These are phyloP conservation scores for Tympanopsis confertula DNA, from an alignment of 2,329 filamentous ascomycete species.

Conservation along the genomic window DNA sequence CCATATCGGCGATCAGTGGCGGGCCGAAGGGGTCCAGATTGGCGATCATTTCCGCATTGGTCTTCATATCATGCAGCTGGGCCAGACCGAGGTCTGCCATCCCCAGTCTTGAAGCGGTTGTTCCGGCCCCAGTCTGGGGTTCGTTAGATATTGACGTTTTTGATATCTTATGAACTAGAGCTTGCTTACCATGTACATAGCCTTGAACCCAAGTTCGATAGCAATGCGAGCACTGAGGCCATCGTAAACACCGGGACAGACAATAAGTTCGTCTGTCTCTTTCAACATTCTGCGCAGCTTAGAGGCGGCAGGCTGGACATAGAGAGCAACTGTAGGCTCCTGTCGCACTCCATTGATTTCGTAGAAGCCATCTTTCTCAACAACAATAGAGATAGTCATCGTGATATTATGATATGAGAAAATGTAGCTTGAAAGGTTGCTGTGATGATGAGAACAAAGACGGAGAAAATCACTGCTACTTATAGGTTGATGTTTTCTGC, in stretches of 20 bases:
- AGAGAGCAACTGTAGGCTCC: conserved; percentile 14
- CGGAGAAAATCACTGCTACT: too few species aligned
- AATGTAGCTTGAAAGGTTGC: not conserved
- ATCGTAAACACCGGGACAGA: conserved; percentile 35
- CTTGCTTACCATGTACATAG: conserved; percentile 35
- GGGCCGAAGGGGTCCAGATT: conserved; percentile 33
- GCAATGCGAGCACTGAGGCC: conserved; percentile 34
- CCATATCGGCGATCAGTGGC: conserved; percentile 37
- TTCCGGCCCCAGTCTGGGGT: conserved; percentile 35
- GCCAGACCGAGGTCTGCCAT: conserved; percentile 36
- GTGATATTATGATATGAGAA: conserved; percentile 2
- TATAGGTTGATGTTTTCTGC: too few species aligned
- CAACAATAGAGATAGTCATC: conserved; percentile 17
- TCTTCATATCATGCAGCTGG: conserved; percentile 36
- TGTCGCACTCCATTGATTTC: conserved; percentile 15
- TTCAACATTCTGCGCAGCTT: conserved; percentile 17
- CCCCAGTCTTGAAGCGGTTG: conserved; percentile 31
- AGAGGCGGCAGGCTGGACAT: conserved; percentile 6
- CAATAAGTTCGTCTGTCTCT: conserved; percentile 21
- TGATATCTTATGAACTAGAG: too few species aligned
- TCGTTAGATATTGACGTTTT: too few species aligned
- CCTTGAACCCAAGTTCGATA: conserved; percentile 32
- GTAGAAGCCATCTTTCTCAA: conserved; percentile 17
- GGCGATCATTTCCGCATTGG: conserved; percentile 39
- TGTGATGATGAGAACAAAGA: too few species aligned